Evolutionary conservation across 2,329 filamentous ascomycete species (phyloP).

Genomic region (Hypoxylon sp.): DNA sequence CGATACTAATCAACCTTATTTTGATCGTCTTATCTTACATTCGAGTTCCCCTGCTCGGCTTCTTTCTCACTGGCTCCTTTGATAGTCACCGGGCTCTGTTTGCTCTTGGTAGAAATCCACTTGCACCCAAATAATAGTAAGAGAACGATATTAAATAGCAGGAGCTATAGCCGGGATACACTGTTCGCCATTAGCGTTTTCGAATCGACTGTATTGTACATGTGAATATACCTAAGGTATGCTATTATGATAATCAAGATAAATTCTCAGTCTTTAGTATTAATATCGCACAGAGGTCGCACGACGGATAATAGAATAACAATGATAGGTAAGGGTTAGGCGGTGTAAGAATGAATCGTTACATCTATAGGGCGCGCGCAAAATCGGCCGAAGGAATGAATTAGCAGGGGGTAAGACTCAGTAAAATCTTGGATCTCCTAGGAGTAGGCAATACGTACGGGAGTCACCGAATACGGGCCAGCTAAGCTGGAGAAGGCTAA

Average conservation of each 20-base stretch:
- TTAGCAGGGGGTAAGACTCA: neutral
- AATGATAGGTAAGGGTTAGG: neutral
- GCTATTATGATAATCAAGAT: no score
- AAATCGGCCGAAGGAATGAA: neutral
- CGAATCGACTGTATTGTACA: no score
- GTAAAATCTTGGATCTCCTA: neutral
- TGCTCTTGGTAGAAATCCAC: conserved; percentile 41
- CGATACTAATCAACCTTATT: no score
- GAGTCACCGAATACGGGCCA: conserved; percentile 20
- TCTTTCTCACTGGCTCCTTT: neutral
- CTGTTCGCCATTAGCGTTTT: conserved; percentile 22
- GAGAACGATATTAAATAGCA: conserved; percentile 31
- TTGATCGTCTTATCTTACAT: no score
- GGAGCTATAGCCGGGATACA: conserved; percentile 36
- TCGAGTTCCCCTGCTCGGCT: neutral
- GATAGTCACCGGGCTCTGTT: neutral
- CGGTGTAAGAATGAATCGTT: neutral
- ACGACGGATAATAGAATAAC: neutral
- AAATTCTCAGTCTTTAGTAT: no score
- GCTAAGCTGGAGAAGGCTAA: conserved; percentile 5
- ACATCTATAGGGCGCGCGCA: conserved; percentile 22
- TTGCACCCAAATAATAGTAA: conserved; percentile 27
- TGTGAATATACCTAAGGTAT: no score
- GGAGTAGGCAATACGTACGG: neutral
- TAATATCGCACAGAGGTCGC: no score